Percentiles rank a stretch among this genome's conserved stretches.
phyloP scores from a whole-genome alignment of 495 filamentous ascomycete genomes.

The Hypoxylon perforatum region DNA sequence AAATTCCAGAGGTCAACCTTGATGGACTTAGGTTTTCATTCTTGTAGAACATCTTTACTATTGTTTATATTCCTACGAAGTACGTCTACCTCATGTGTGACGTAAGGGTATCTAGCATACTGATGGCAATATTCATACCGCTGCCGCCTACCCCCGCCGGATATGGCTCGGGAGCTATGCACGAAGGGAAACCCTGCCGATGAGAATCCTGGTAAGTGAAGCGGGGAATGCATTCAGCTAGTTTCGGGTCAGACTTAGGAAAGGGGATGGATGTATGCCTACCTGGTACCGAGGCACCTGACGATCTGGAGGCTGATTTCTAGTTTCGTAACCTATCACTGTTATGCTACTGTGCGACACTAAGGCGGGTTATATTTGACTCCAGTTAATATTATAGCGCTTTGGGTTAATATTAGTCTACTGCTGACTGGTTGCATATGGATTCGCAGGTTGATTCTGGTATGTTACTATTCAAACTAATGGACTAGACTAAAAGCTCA shows the following conservation, averaged over 20 bases:
- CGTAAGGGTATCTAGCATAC: not conserved
- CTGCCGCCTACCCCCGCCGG: not conserved
- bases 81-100: not conserved
- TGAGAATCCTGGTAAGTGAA: not conserved
- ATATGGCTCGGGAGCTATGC: not conserved
- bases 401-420: too few relatives aligned
- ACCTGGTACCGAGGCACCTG: too few relatives aligned
- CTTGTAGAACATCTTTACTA: not conserved
- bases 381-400: too few relatives aligned
- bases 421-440: too few relatives aligned
- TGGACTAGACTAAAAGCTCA: not conserved
- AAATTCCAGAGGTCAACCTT: not conserved
- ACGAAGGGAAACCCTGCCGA: not conserved
- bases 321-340: too few relatives aligned
- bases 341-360: too few relatives aligned
- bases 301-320: too few relatives aligned
- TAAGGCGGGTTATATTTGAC: too few relatives aligned
- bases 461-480: not conserved
- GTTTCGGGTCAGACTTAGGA: not conserved
- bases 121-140: not conserved
- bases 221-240: not conserved
- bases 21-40: not conserved
- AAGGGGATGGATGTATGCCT: too few relatives aligned
- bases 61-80: not conserved
- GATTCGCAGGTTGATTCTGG: too few relatives aligned